phyloP scores from a whole-genome alignment of 768 basidiomycete species.

The Boletales sp. region DNA sequence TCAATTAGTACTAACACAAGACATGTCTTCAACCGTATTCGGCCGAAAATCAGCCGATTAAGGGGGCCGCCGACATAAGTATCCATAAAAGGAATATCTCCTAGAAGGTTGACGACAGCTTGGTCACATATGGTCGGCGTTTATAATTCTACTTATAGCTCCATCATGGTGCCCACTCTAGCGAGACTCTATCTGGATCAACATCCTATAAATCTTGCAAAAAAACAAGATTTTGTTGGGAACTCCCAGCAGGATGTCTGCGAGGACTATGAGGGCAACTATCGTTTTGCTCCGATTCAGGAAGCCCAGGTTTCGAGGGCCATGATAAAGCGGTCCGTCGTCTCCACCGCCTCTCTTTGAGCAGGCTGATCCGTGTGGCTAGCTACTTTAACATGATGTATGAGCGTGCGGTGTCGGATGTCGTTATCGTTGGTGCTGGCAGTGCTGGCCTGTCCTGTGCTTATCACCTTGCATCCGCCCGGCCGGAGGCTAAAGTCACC shows the following conservation, averaged over 20 bases:
- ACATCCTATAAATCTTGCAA: too few relatives aligned
- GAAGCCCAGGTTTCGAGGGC: slow-evolving; percentile 75
- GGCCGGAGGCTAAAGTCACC: slow-evolving; percentile 63
- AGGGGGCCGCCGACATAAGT: too few relatives aligned
- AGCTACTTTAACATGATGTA: slow-evolving; percentile 76
- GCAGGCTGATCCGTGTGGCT: slow-evolving; percentile 1
- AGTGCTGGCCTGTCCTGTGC: slow-evolving; percentile 70
- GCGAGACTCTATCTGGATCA: slow-evolving; percentile 21
- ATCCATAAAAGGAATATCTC: too few relatives aligned
- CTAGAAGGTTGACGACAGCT: too few relatives aligned
- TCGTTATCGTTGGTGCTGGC: slow-evolving; percentile 74
- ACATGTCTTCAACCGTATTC: too few relatives aligned
- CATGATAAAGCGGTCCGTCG: slow-evolving; percentile 65
- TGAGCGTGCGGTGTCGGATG: slow-evolving; percentile 70
- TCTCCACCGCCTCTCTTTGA: background rate
- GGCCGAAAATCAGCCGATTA: too few relatives aligned
- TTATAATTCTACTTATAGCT: background rate
- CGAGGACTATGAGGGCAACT: slow-evolving; percentile 53
- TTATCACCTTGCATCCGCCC: slow-evolving; percentile 62
- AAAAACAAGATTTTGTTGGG: too few relatives aligned
- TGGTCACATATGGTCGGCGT: too few relatives aligned
- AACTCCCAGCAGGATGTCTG: slow-evolving; percentile 15
- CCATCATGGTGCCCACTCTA: slow-evolving; percentile 36
- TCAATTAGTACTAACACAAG: too few relatives aligned
- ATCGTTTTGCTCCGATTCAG: slow-evolving; percentile 68